phyloP scores from a whole-genome alignment of 257 asterid species.

The Solanum piurae region DNA sequence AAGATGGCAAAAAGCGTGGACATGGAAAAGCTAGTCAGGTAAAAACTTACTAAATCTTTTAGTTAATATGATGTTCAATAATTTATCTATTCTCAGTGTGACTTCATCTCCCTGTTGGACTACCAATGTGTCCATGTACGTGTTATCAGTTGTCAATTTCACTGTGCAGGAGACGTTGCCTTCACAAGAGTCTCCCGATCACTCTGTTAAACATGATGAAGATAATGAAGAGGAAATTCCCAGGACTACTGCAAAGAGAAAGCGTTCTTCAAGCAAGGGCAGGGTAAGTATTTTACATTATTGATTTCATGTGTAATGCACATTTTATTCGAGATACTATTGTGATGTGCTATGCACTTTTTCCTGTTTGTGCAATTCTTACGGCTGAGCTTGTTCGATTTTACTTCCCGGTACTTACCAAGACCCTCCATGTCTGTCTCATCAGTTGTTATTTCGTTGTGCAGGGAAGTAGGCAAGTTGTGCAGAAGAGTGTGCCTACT shows the following conservation, averaged over 20 bases:
- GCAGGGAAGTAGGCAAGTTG: constrained; percentile 20
- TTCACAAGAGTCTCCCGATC: constrained; percentile 36
- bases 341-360: neutral
- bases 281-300: constrained; percentile 23
- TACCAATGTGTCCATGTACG: neutral
- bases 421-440: neutral
- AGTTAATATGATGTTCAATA: constrained; percentile 37
- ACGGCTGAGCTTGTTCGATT: neutral
- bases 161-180: constrained; percentile 28
- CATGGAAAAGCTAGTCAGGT: constrained; percentile 35
- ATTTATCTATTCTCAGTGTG: neutral
- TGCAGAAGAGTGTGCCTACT: constrained; percentile 33
- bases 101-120: neutral
- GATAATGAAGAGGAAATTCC: constrained; percentile 41
- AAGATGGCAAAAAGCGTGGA: constrained; percentile 38
- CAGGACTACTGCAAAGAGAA: constrained; percentile 47
- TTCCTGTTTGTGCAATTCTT: neutral
- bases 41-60: constrained; percentile 28
- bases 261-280: constrained; percentile 43
- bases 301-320: neutral
- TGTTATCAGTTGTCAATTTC: constrained; percentile 3
- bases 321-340: neutral
- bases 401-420: neutral
- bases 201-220: constrained; percentile 36
- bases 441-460: constrained; percentile 1